A percentile compares a stretch with the other conserved stretches of the same genome.
These are phyloP conservation scores for Mariannaea sp. DNA, from an alignment of 2,329 filamentous ascomycete species.

Conservation along the genomic window DNA sequence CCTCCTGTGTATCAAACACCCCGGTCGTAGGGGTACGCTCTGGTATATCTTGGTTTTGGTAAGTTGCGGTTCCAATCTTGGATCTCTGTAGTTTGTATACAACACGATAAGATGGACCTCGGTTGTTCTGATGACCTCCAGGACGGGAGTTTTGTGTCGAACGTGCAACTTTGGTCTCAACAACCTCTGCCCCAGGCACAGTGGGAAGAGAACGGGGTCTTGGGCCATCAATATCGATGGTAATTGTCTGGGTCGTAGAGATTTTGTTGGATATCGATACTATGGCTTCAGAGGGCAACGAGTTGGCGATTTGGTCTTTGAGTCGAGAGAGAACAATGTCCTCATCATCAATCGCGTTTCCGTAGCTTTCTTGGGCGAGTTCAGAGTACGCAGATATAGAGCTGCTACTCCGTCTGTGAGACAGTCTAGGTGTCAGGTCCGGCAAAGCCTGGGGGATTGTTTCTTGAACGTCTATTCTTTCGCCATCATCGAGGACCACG, in stretches of 20 bases:
- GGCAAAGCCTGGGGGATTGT: neutral
- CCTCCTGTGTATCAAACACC: conserved; percentile 34
- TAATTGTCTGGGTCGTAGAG: conserved; percentile 65
- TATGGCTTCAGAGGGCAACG: conserved; percentile 60
- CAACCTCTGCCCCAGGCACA: conserved; percentile 62
- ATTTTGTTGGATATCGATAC: conserved; percentile 65
- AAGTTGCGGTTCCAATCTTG: conserved; percentile 50
- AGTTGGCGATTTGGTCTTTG: conserved; percentile 58
- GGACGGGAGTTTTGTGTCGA: conserved; percentile 18
- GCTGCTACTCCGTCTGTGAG: conserved; percentile 4
- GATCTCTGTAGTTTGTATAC: conserved; percentile 64
- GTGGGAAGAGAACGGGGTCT: conserved; percentile 56
- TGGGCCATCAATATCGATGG: conserved; percentile 63
- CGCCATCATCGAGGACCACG: conserved; percentile 63
- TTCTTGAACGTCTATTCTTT: conserved; percentile 58
- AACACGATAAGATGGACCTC: conserved; percentile 54
- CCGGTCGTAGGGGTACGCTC: conserved; percentile 37
- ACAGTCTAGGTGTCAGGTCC: neutral
- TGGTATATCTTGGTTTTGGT: conserved; percentile 42
- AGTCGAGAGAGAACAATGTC: conserved; percentile 52
- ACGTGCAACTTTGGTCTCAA: conserved; percentile 53
- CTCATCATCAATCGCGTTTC: conserved; percentile 38
- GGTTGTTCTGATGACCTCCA: conserved; percentile 28
- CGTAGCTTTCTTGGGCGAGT: neutral
- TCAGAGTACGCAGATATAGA: conserved; percentile 1